Evolutionary conservation across 495 filamentous ascomycete genomes (phyloP).

Genomic region (Cenococcum geophilum): DNA sequence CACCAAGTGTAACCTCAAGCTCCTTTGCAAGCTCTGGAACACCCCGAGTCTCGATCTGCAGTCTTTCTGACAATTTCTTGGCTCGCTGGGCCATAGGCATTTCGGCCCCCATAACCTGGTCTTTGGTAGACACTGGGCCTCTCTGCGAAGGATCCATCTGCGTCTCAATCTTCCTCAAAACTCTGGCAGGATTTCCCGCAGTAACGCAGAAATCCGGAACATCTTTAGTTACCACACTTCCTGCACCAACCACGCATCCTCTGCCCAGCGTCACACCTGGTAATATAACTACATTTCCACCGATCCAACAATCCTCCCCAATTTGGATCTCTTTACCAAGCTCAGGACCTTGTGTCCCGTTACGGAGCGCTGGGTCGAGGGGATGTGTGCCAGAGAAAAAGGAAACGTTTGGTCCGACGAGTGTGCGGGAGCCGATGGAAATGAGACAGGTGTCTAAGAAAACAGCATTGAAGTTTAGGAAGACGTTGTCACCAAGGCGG

Average conservation of each 20-base stretch:
- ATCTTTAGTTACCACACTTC: constrained; percentile 76
- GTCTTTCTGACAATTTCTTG: not conserved
- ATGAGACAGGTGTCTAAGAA: constrained; percentile 75
- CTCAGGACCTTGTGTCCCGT: constrained; percentile 72
- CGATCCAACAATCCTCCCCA: constrained; percentile 87
- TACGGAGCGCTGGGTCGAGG: constrained; percentile 62
- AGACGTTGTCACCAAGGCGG: constrained; percentile 59
- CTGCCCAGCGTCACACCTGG: constrained; percentile 78
- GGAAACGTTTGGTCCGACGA: constrained; percentile 72
- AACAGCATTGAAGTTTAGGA: constrained; percentile 69
- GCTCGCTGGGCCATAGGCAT: constrained; percentile 20
- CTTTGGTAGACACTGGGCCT: constrained; percentile 13
- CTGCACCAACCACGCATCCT: constrained; percentile 73
- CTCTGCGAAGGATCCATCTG: constrained; percentile 23
- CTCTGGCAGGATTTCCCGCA: constrained; percentile 38
- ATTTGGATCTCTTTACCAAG: constrained; percentile 66
- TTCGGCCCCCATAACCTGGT: constrained; percentile 20
- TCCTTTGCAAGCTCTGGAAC: too few relatives aligned
- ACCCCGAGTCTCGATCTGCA: too few relatives aligned
- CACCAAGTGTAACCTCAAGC: too few relatives aligned
- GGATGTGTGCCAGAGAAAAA: constrained; percentile 73
- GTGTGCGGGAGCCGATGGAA: constrained; percentile 69
- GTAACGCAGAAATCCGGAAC: constrained; percentile 36
- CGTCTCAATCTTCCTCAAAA: constrained; percentile 31
- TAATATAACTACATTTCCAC: constrained; percentile 66